Percentiles rank a stretch among this genome's conserved stretches.
These are phyloP conservation scores for Salix caprea DNA, from an alignment of 345 rosid species.

Conservation along the genomic window DNA sequence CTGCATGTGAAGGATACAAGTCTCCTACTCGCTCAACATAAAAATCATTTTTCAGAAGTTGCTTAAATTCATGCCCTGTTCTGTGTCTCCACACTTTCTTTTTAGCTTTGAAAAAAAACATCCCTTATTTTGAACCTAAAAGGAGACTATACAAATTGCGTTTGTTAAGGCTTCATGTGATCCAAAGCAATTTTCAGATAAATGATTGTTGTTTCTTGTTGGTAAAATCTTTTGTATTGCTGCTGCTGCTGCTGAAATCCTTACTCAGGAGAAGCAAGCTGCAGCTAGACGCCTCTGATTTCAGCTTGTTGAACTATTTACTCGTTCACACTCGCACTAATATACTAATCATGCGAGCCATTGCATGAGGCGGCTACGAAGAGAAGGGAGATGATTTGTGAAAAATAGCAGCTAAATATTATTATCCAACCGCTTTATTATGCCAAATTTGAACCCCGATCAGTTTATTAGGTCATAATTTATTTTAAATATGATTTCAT, in stretches of 20 bases:
- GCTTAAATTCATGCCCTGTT: not conserved
- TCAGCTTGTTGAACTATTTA: constrained; percentile 5
- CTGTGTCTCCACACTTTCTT: not conserved
- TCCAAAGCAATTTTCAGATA: not conserved
- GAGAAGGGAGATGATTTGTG: not conserved
- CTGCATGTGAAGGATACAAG: not conserved
- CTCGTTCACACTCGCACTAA: not conserved
- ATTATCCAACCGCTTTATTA: not conserved
- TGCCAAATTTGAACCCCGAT: not conserved
- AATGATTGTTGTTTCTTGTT: not conserved
- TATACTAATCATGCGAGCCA: no score
- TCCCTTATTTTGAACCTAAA: not conserved
- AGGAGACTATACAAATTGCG: not conserved
- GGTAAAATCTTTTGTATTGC: not conserved
- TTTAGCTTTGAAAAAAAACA: not conserved
- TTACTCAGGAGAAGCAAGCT: constrained; percentile 26
- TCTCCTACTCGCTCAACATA: not conserved
- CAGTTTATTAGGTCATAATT: not conserved
- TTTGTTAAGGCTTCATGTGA: not conserved
- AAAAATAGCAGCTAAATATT: not conserved
- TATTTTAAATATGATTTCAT: no score
- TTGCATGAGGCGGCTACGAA: not conserved
- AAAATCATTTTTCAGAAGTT: not conserved
- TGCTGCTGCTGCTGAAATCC: not conserved
- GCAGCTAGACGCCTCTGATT: constrained; percentile 20